Evolutionary conservation across 345 rosid species (phyloP).

Genomic region (Eucalyptus pumila): DNA sequence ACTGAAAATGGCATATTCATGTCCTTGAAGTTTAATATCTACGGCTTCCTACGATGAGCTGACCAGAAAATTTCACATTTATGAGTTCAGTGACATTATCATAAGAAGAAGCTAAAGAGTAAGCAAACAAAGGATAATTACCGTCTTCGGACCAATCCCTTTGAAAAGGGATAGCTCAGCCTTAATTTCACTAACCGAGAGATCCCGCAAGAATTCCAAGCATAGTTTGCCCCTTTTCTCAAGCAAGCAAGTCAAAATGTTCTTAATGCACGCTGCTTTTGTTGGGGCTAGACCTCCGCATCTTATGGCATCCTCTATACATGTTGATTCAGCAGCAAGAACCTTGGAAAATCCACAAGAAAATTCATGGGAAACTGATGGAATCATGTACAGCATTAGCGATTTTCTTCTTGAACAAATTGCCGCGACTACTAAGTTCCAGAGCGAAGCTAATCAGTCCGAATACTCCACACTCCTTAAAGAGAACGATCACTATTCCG

Average conservation of each 20-base stretch:
- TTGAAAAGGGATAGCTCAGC: conserved; percentile 71
- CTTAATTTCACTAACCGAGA: conserved; percentile 58
- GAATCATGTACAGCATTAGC: neutral
- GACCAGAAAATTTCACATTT: neutral
- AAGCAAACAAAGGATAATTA: conserved; percentile 1
- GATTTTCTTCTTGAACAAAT: neutral
- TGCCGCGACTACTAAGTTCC: neutral
- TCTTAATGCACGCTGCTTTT: conserved; percentile 66
- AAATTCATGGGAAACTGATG: neutral
- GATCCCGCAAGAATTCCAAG: conserved; percentile 58
- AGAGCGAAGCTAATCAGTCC: neutral
- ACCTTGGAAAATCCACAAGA: conserved; percentile 27
- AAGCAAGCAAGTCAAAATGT: conserved; percentile 44
- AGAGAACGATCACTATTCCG: neutral
- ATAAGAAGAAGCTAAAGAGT: neutral
- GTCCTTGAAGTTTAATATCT: neutral
- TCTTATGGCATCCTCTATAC: conserved; percentile 59
- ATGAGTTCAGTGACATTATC: neutral
- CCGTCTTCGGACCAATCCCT: conserved; percentile 86
- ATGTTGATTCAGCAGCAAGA: conserved; percentile 48
- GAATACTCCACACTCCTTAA: neutral
- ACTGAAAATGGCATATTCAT: neutral
- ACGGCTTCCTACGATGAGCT: neutral
- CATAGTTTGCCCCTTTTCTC: conserved; percentile 58
- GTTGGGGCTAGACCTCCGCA: conserved; percentile 91